These are phyloP conservation scores for Nematodospora valgi DNA, from an alignment of 805 yeast species.

Conservation along the genomic window DNA sequence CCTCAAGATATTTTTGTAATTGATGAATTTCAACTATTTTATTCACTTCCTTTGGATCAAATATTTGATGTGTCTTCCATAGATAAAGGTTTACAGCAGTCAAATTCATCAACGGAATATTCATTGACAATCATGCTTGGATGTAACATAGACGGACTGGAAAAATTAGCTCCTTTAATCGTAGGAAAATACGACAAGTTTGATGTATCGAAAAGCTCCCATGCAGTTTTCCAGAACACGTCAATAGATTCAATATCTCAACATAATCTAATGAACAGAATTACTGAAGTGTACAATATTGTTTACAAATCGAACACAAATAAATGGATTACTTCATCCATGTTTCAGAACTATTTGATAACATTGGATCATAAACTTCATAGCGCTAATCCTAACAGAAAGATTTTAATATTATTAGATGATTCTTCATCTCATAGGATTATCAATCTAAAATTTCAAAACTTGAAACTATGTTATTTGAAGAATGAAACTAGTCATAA, in stretches of 20 bases:
- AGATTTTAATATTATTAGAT: slow-evolving; percentile 54
- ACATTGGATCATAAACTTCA: slow-evolving; percentile 58
- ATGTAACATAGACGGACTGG: slow-evolving; percentile 59
- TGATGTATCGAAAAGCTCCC: slow-evolving; percentile 29
- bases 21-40: slow-evolving; percentile 59
- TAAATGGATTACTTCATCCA: slow-evolving; percentile 60
- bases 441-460: slow-evolving; percentile 35
- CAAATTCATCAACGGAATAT: slow-evolving; percentile 36
- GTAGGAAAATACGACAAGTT: slow-evolving; percentile 56
- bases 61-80: slow-evolving; percentile 45
- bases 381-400: slow-evolving; percentile 37
- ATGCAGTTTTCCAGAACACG: slow-evolving; percentile 17
- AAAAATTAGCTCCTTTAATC: slow-evolving; percentile 56
- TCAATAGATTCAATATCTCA: slow-evolving; percentile 11
- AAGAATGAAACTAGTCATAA: slow-evolving; percentile 38
- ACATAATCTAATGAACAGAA: slow-evolving; percentile 31
- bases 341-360: slow-evolving; percentile 60
- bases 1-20: slow-evolving; percentile 55
- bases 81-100: slow-evolving; percentile 40
- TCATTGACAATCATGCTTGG: slow-evolving; percentile 57
- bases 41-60: slow-evolving; percentile 59
- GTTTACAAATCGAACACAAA: slow-evolving; percentile 57
- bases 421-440: slow-evolving; percentile 63
- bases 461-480: slow-evolving; percentile 33
- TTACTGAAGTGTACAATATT: slow-evolving; percentile 49